phyloP scores from a whole-genome alignment of 495 filamentous ascomycete genomes.

The Penicillium egyptiacum region DNA sequence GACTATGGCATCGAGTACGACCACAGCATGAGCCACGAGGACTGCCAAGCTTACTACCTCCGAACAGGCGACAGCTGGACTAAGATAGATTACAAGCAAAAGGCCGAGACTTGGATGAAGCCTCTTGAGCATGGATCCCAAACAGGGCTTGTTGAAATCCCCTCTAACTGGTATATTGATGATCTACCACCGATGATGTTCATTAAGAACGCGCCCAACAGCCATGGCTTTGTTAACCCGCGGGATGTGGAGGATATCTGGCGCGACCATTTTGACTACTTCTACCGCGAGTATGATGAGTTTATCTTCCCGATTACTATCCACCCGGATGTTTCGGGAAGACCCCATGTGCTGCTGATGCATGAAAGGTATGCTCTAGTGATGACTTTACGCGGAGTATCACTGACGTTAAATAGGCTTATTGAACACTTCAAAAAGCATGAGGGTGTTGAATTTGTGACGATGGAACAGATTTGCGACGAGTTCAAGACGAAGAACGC shows the following conservation, averaged over 20 bases:
- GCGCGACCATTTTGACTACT: constrained; percentile 66
- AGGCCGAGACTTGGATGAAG: constrained; percentile 66
- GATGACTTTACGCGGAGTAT: background rate
- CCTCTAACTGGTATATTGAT: constrained; percentile 67
- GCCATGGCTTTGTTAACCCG: constrained; percentile 59
- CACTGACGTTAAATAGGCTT: constrained; percentile 37
- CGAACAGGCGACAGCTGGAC: constrained; percentile 60
- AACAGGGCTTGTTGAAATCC: constrained; percentile 63
- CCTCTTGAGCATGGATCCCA: constrained; percentile 53
- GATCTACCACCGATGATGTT: constrained; percentile 63
- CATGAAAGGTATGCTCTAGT: constrained; percentile 45
- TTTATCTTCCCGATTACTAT: constrained; percentile 70
- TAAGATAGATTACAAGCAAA: constrained; percentile 58
- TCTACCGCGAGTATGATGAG: constrained; percentile 65
- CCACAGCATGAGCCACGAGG: constrained; percentile 65
- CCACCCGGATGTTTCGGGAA: constrained; percentile 65
- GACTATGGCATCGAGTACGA: constrained; percentile 71
- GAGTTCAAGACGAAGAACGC: constrained; percentile 54
- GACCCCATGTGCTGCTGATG: constrained; percentile 66
- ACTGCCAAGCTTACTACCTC: constrained; percentile 63
- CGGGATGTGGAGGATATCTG: constrained; percentile 57
- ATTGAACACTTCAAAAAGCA: constrained; percentile 73
- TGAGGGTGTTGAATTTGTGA: constrained; percentile 71
- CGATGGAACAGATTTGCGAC: constrained; percentile 64
- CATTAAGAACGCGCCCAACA: constrained; percentile 58